Percentiles rank a stretch among this genome's conserved stretches.
Conservation (phyloP, 225 moss, liverwort and hornwort genomes). For the Thuidium tamariscinum region DNA sequence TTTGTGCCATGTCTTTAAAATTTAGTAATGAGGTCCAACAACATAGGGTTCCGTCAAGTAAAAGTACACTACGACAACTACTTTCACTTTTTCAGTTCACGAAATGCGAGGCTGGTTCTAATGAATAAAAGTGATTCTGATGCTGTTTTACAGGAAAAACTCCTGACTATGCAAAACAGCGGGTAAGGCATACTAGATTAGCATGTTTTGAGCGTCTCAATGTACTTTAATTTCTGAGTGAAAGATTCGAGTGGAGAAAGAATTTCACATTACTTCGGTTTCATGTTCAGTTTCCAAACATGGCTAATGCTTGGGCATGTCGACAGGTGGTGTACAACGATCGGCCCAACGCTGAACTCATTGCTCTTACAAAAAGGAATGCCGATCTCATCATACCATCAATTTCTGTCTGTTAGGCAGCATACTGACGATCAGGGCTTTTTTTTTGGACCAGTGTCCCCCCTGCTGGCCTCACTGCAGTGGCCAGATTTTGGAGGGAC, state of each 20-base stretch:
- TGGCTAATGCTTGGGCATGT: not conserved
- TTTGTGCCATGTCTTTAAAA: not conserved
- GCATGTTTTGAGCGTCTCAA: not conserved
- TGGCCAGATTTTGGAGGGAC: too few species aligned
- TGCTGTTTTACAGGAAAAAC: conserved; percentile 55
- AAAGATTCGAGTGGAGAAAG: not conserved
- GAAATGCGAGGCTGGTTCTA: not conserved
- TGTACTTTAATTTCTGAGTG: not conserved
- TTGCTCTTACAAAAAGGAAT: conserved; percentile 60
- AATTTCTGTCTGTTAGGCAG: conserved; percentile 12
- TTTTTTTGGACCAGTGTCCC: too few species aligned
- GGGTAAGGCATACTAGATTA: conserved; percentile 30
- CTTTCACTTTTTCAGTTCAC: not conserved
- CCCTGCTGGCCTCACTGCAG: too few species aligned
- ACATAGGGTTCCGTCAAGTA: not conserved
- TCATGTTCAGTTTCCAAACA: not conserved
- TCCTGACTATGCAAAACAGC: conserved; percentile 54
- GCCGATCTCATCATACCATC: conserved; percentile 87
- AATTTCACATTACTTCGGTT: not conserved
- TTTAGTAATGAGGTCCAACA: not conserved
- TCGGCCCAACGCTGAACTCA: conserved; percentile 86
- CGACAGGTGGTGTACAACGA: conserved; percentile 78
- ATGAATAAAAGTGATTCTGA: not conserved
- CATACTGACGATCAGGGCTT: not conserved
- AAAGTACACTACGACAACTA: not conserved